phyloP scores from a whole-genome alignment of 2,329 filamentous ascomycete species.

The Blastomyces parvus region DNA sequence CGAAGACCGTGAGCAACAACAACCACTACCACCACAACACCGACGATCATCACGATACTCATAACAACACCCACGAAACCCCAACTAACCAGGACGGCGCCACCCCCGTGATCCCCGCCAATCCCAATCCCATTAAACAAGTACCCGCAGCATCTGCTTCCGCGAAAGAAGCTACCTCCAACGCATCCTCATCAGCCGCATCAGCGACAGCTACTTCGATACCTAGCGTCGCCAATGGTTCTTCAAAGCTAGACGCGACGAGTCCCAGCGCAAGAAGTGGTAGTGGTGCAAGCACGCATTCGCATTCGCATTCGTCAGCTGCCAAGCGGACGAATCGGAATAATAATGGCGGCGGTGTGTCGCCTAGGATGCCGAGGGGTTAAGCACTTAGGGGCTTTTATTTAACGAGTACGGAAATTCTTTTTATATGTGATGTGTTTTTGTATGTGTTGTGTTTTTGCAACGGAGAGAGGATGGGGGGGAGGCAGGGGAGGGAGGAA shows the following conservation, averaged over 20 bases:
- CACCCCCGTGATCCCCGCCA: background rate
- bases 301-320: no score
- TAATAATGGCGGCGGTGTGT: background rate
- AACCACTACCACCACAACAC: background rate
- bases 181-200: constrained; percentile 8
- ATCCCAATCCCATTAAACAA: background rate
- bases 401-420: background rate
- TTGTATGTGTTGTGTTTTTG: background rate
- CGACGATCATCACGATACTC: background rate
- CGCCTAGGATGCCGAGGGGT: background rate
- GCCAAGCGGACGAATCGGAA: background rate
- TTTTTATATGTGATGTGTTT: background rate
- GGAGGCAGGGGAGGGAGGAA: no score
- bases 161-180: constrained; percentile 4
- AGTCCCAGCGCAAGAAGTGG: background rate
- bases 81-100: background rate
- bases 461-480: background rate
- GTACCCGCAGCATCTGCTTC: background rate
- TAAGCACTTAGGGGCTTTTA: no score
- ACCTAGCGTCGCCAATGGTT: constrained; percentile 3
- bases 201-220: no score
- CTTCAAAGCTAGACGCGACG: background rate
- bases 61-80: background rate
- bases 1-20: background rate
- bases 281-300: background rate